Conservation (phyloP, 345 rosid genomes). For the Eucalyptus sp. region DNA sequence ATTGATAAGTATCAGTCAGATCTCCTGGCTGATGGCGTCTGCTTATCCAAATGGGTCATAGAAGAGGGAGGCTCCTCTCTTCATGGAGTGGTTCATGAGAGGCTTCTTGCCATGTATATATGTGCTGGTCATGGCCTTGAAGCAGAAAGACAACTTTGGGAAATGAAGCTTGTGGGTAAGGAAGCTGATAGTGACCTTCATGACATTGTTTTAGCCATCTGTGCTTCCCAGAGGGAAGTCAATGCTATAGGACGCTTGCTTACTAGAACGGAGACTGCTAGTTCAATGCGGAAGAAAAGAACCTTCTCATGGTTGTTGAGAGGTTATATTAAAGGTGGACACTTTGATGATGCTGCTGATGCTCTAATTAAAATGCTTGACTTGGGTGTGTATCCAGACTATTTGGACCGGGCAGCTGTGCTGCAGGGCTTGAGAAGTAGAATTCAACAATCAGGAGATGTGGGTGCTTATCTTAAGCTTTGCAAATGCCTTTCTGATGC, state of each 20-base stretch:
- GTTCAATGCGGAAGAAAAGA: slow-evolving; percentile 40
- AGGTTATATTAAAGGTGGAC: slow-evolving; percentile 88
- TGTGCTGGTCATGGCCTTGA: slow-evolving; percentile 80
- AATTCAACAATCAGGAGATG: slow-evolving; percentile 48
- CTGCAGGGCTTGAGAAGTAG: slow-evolving; percentile 73
- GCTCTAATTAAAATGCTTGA: slow-evolving; percentile 59
- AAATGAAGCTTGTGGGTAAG: slow-evolving; percentile 77
- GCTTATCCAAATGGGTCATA: slow-evolving; percentile 60
- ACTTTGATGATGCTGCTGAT: slow-evolving; percentile 66
- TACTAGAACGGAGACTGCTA: slow-evolving; percentile 38
- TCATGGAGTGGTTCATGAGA: slow-evolving; percentile 62
- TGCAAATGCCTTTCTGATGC: slow-evolving; percentile 62
- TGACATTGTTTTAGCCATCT: slow-evolving; percentile 77
- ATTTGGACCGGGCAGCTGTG: slow-evolving; percentile 79
- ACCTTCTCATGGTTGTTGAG: slow-evolving; percentile 70
- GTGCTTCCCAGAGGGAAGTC: slow-evolving; percentile 70
- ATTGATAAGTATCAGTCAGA: slow-evolving; percentile 62
- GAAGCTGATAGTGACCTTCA: slow-evolving; percentile 75
- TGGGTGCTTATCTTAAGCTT: slow-evolving; percentile 48
- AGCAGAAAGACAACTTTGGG: slow-evolving; percentile 88
- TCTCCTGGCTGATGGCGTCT: slow-evolving; percentile 51
- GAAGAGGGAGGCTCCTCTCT: slow-evolving; percentile 52
- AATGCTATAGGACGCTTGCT: slow-evolving; percentile 48
- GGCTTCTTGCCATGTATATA: slow-evolving; percentile 84
- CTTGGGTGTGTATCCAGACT: slow-evolving; percentile 66